These are phyloP conservation scores for Sphaerosporella brunnea DNA, from an alignment of 495 filamentous ascomycete genomes.

Conservation along the genomic window DNA sequence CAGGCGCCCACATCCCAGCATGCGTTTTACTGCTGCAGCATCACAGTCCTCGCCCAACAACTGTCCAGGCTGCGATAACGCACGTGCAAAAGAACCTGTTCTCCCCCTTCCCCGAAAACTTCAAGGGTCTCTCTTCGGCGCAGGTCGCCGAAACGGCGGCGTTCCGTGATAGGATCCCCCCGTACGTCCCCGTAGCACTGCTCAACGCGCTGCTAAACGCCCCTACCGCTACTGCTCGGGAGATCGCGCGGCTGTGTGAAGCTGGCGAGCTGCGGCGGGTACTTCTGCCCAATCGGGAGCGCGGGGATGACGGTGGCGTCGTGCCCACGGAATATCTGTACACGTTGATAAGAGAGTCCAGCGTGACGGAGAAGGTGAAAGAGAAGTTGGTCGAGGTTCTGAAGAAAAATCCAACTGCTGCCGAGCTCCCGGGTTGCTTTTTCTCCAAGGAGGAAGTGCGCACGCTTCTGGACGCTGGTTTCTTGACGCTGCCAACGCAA, in stretches of 20 bases:
- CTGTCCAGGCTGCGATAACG: neutral
- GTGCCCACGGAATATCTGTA: neutral
- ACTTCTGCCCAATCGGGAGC: neutral
- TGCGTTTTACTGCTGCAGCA: neutral
- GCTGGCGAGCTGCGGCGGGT: neutral
- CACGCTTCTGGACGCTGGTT: neutral
- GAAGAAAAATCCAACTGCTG: neutral
- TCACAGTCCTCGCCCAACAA: neutral
- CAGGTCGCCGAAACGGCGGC: neutral
- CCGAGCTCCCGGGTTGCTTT: neutral
- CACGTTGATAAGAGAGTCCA: neutral
- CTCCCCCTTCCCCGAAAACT: slow-evolving; percentile 3
- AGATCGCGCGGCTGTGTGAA: neutral
- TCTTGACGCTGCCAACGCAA: neutral
- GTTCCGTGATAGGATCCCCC: neutral
- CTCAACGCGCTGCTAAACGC: neutral
- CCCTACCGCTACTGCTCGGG: neutral
- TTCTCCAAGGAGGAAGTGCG: neutral
- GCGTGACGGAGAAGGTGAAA: neutral
- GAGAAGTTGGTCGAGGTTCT: neutral
- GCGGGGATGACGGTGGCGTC: neutral
- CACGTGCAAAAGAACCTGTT: neutral
- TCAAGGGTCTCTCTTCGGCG: neutral
- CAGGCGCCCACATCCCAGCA: neutral
- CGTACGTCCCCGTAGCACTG: neutral